phyloP scores from a whole-genome alignment of 1,139 yeast species.

The Lodderomyces oxycetoniae region DNA sequence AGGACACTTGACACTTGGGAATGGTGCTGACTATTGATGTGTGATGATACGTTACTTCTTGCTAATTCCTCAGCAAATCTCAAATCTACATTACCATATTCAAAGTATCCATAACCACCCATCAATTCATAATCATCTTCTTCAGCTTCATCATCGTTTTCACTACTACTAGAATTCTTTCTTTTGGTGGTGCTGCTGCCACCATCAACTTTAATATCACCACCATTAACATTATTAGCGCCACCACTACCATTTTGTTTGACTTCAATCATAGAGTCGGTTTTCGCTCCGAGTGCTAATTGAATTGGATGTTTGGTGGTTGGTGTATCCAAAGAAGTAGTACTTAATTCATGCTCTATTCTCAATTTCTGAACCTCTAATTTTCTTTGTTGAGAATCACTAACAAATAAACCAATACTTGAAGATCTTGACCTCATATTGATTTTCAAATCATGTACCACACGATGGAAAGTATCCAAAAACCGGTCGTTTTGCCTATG shows the following conservation, averaged over 20 bases:
- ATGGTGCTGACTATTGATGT: conserved; percentile 24
- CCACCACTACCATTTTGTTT: not conserved
- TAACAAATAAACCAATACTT: conserved; percentile 29
- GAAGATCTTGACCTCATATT: conserved; percentile 19
- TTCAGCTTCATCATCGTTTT: conserved; percentile 20
- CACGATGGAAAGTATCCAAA: conserved; percentile 58
- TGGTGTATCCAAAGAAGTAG: conserved; percentile 25
- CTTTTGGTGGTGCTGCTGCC: not conserved
- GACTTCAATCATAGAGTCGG: not conserved
- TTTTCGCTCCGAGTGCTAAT: conserved; percentile 17
- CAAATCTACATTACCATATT: conserved; percentile 52
- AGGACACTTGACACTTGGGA: conserved; percentile 18
- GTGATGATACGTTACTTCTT: conserved; percentile 23
- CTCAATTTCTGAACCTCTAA: conserved; percentile 33
- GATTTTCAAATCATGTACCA: conserved; percentile 47
- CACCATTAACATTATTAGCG: not conserved
- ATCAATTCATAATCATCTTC: conserved; percentile 32
- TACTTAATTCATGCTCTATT: conserved; percentile 34
- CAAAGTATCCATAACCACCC: conserved; percentile 76
- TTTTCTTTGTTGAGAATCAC: conserved; percentile 34
- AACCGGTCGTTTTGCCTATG: conserved; percentile 70
- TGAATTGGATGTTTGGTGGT: conserved; percentile 37
- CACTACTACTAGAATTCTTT: not conserved
- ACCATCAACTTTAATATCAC: not conserved
- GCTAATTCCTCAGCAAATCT: conserved; percentile 27